Conservation (phyloP, 345 rosid genomes). For the Sapria himalayana region DNA sequence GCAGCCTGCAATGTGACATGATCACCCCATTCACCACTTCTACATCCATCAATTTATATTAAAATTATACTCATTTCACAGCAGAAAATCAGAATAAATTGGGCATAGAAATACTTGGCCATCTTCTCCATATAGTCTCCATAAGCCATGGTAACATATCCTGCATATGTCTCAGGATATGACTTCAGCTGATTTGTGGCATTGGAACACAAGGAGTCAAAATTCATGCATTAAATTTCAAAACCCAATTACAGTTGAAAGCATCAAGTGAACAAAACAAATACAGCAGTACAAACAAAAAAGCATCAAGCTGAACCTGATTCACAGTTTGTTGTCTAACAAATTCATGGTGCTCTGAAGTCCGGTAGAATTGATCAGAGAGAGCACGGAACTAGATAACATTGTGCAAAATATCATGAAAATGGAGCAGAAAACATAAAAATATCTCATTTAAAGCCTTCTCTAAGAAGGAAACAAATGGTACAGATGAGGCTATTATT, state of each 20-base stretch:
- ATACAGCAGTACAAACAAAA: too few species aligned
- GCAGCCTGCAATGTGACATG: conserved; percentile 37
- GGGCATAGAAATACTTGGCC: conserved; percentile 21
- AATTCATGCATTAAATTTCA: too few species aligned
- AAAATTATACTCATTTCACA: too few species aligned
- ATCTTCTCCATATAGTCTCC: conserved; percentile 47
- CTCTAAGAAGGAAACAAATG: too few species aligned
- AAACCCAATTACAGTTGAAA: too few species aligned
- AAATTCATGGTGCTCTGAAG: conserved; percentile 24
- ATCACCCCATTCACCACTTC: conserved; percentile 42
- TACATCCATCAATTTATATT: conserved; percentile 11
- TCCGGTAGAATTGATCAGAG: conserved; percentile 26
- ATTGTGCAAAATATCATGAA: too few species aligned
- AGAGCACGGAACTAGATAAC: conserved; percentile 25
- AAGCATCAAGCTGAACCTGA: conserved; percentile 16
- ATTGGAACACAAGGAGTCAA: conserved; percentile 6
- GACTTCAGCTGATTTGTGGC: conserved; percentile 21
- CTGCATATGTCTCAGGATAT: conserved; percentile 33
- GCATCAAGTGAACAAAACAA: too few species aligned
- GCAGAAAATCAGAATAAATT: too few species aligned
- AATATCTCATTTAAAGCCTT: too few species aligned
- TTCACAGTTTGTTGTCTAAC: conserved; percentile 22
- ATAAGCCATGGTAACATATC: conserved; percentile 53
- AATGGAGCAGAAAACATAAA: too few species aligned
- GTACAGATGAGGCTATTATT: too few species aligned